Conservation (phyloP, 352 stramenopile species). For the Sclerospora graminicola region DNA sequence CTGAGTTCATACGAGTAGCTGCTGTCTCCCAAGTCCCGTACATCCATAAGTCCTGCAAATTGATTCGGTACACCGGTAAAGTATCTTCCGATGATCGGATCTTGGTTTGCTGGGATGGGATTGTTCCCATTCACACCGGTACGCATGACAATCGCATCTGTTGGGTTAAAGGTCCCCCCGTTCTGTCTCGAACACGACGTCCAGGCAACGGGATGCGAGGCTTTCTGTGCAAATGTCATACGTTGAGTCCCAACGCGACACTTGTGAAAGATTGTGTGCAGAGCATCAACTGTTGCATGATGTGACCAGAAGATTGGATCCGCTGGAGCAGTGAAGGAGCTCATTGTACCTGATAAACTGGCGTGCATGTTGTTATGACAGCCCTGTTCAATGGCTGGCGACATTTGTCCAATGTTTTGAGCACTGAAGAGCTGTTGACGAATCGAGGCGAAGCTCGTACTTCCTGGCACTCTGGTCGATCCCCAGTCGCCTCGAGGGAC, state of each 20-base stretch:
- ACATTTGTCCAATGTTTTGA: conserved; percentile 47
- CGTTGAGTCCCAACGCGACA: conserved; percentile 36
- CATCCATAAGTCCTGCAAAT: conserved; percentile 37
- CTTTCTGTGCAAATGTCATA: conserved; percentile 41
- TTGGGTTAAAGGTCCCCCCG: conserved; percentile 28
- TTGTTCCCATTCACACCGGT: conserved; percentile 27
- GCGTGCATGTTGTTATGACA: conserved; percentile 55
- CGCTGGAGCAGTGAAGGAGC: conserved; percentile 29
- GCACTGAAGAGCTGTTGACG: conserved; percentile 37
- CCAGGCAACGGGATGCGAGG: conserved; percentile 30
- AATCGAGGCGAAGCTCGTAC: conserved; percentile 33
- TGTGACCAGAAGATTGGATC: conserved; percentile 77
- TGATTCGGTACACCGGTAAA: conserved; percentile 26
- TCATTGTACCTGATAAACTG: conserved; percentile 36
- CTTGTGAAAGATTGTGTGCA: conserved; percentile 69
- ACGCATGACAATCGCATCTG: conserved; percentile 32
- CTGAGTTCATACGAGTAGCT: conserved; percentile 56
- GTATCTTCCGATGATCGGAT: conserved; percentile 31
- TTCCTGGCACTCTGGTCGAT: conserved; percentile 13
- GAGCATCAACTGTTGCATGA: conserved; percentile 50
- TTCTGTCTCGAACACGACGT: conserved; percentile 30
- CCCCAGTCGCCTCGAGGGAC: conserved; percentile 41
- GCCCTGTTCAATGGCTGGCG: conserved; percentile 27
- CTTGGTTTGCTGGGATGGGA: conserved; percentile 23
- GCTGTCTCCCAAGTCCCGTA: conserved; percentile 29